phyloP scores from a whole-genome alignment of 2,329 filamentous ascomycete genomes.

The Diaporthe sp. region DNA sequence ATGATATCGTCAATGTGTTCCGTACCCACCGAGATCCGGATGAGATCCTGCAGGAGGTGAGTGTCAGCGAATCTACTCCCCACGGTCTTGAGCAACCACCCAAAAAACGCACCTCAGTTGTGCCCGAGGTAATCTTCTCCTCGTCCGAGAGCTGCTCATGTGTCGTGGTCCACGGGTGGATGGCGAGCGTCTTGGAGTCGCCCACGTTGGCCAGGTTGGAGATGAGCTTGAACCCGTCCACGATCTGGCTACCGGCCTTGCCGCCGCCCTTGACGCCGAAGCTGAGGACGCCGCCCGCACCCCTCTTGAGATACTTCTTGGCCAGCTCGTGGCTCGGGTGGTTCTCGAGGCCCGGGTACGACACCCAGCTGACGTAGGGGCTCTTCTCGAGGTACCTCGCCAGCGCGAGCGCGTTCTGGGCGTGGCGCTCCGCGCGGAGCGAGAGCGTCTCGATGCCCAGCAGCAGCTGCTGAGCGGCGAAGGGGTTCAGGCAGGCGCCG shows the following conservation, averaged over 20 bases:
- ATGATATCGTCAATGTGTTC: conserved; percentile 99
- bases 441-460: conserved; percentile 92
- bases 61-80: not conserved
- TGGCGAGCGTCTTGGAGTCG: conserved; percentile 93
- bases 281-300: conserved; percentile 91
- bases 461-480: conserved; percentile 92
- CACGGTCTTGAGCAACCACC: not conserved
- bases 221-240: conserved; percentile 95
- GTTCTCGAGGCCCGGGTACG: conserved; percentile 88
- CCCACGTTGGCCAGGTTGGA: conserved; percentile 97
- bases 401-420: conserved; percentile 83
- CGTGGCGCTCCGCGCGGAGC: conserved; percentile 88
- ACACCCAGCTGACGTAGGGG: conserved; percentile 91
- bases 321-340: conserved; percentile 85
- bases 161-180: conserved; percentile 95
- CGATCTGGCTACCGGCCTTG: conserved; percentile 86
- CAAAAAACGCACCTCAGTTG: conserved; percentile 73
- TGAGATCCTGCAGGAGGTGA: conserved; percentile 73
- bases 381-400: conserved; percentile 88
- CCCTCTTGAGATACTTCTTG: conserved; percentile 87
- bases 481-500: conserved; percentile 86
- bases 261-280: conserved; percentile 94
- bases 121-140: conserved; percentile 85
- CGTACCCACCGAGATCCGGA: conserved; percentile 94
- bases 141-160: conserved; percentile 91